Percentiles rank a stretch among this genome's conserved stretches.
These are phyloP conservation scores for Scutellaria galericulata DNA, from an alignment of 257 asterid species.

Conservation along the genomic window DNA sequence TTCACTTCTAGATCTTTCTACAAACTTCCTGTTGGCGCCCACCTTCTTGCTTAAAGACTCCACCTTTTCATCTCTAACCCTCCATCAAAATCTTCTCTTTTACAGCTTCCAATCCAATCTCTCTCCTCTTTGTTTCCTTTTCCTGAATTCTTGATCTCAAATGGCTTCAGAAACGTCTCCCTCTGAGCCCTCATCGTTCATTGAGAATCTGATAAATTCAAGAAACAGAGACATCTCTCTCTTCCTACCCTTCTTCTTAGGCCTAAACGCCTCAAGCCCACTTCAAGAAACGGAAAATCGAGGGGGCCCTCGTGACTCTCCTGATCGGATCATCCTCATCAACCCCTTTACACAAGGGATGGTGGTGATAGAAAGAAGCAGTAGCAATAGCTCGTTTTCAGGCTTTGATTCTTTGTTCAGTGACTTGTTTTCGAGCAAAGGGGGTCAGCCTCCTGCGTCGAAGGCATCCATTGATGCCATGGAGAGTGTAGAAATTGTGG, in stretches of 20 bases:
- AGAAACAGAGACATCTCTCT: constrained; percentile 52
- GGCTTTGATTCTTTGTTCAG: constrained; percentile 43
- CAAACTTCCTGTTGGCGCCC: constrained; percentile 42
- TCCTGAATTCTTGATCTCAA: neutral
- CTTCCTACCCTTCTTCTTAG: constrained; percentile 53
- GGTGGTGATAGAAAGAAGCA: constrained; percentile 51
- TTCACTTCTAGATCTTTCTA: constrained; percentile 53
- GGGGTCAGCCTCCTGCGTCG: constrained; percentile 74
- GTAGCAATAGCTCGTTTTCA: constrained; percentile 12
- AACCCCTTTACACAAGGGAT: constrained; percentile 66
- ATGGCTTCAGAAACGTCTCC: constrained; percentile 61
- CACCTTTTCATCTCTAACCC: neutral
- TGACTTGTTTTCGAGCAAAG: constrained; percentile 47
- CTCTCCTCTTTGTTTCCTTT: neutral
- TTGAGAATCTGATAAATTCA: constrained; percentile 44
- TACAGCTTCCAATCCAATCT: neutral
- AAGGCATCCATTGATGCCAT: constrained; percentile 70
- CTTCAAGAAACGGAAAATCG: constrained; percentile 36
- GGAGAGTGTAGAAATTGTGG: constrained; percentile 46
- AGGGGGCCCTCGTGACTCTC: constrained; percentile 13
- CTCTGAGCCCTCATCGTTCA: constrained; percentile 36
- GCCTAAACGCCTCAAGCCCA: constrained; percentile 38
- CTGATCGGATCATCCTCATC: constrained; percentile 57
- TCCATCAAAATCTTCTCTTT: neutral
- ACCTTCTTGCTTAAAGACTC: constrained; percentile 34